Base-by-base conservation (phyloP, 768 basidiomycete species). In the Jaapia argillacea region DNA sequence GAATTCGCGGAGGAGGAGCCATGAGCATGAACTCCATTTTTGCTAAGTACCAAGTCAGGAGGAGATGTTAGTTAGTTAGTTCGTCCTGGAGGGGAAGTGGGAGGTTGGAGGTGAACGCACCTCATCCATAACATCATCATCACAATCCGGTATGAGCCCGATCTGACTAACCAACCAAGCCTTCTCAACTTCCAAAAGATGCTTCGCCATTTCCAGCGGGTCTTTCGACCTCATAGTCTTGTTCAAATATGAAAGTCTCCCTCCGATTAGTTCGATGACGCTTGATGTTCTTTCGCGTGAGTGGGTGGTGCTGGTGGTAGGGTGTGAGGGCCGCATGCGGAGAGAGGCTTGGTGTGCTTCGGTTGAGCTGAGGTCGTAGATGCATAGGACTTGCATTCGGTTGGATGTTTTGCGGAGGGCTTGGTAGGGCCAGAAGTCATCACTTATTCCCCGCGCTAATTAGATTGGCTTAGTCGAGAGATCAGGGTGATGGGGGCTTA, bases 81-180 rank as follows among this genome's bases (percentile, higher is more conserved):
- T 33, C 16, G 10, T 33, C 31, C 28, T 33, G 28, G 10, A 33
- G 28, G 12, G 10, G 3, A 38, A 25, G 39, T 44, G 5, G 16
- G n/a, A n/a, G n/a, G n/a, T n/a, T n/a, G n/a, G n/a, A n/a, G n/a
- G 37, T 6, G 1, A n/a, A 58, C 66, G 49, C 51, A 85, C 85
- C 70, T 90, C 90, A 59, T 91, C 89, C 88, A 86, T 87, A 45
- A 86, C 78, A 54, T 86, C 83, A 61, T 87, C 85, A 58, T 90
- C 87, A 54, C 77, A 81, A 55, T 87, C 87, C 5, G 75, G 74
- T 45, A 91, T 90, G 39, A 89, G 66, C 3, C 85, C 86, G 35
- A 88, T 82, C 58, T 82, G 81, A 54, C 79, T 83, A 20, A 81
- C 66, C 24, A 90, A 64, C 84, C 86, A 90, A 22, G 71, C 79